Evolutionary conservation across 495 filamentous ascomycete species (phyloP), one percentile per base, ranked within the genome.

Genomic region (Aspergillus hancockii): DNA sequence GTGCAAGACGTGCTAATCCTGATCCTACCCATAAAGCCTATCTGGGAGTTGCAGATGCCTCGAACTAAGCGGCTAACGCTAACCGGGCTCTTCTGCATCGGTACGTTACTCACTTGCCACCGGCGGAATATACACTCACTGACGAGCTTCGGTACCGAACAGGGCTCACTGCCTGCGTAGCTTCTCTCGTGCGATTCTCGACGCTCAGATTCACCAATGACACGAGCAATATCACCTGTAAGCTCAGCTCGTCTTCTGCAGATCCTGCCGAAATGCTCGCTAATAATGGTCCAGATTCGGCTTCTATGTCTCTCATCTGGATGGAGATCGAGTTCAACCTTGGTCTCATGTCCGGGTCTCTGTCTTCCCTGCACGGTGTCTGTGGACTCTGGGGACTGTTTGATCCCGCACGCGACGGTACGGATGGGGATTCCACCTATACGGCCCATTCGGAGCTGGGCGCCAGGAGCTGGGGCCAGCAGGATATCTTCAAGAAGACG

Each of bases 1-100:
- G 7, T 82, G 14, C 69, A 77, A 16, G 83, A 84, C 61, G 62
- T 82, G 51, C 76, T 74, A 70, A 81, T 84, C 55, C 60, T 85
- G 50, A 23, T 62, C 1, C 70, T 85, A 6, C 83, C 81, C 13
- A 66, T 84, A 32, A 70, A 68, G 22, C 79, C 77, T 2, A 71
- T 84, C 14, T 69, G 67, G 53, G 57, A 64, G 10, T 71, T 80
- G 55, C 71, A 77, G 41, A 77, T 78, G 40, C 78, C 78, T 0
- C 66, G 66, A 19, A 67, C 64, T 41, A 75, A 75, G 34, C 84
- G 83, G 64, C 60, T 83, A 14, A 76, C 72, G 8, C 67, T 85
- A 18, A 65, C 79, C 46, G 70, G 69, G n/a, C 64, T 85, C 4
- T 85, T 85, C 53, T 65, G 78, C 22, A 61, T 84, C 1, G 81